Evolutionary conservation across 495 filamentous ascomycete genomes (phyloP).

Genomic region (Aspergillus baeticus): DNA sequence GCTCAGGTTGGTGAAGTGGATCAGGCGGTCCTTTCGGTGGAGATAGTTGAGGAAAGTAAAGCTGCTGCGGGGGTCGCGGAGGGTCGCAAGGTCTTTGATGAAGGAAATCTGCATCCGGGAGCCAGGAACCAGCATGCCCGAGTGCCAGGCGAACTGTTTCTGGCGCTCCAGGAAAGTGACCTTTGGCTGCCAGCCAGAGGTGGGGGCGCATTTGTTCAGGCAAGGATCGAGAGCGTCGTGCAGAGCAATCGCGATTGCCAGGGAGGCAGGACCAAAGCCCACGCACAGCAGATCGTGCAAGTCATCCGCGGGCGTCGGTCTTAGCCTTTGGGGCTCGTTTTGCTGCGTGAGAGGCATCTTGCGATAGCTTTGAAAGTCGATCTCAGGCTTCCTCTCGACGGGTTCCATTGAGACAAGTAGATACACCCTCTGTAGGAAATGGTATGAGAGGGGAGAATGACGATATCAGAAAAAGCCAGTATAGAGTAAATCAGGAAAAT

Average conservation of each 20-base stretch:
- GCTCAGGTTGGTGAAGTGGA: constrained; percentile 84
- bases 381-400: constrained; percentile 22
- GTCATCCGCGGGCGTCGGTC: constrained; percentile 45
- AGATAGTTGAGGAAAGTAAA: constrained; percentile 98
- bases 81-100: constrained; percentile 90
- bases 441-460: neutral
- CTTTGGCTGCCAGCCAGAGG: constrained; percentile 51
- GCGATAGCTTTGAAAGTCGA: constrained; percentile 22
- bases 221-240: constrained; percentile 62
- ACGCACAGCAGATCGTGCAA: constrained; percentile 84
- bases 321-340: constrained; percentile 21
- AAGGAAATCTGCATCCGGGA: constrained; percentile 98
- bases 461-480: constrained; percentile 3
- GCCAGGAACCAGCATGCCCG: constrained; percentile 90
- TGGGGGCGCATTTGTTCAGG: constrained; percentile 25
- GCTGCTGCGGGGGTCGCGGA: constrained; percentile 81
- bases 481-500: neutral
- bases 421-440: neutral
- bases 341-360: constrained; percentile 23
- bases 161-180: constrained; percentile 87
- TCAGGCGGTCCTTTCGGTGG: constrained; percentile 70
- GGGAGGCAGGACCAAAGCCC: constrained; percentile 89
- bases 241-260: constrained; percentile 88
- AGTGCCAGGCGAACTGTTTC: constrained; percentile 82
- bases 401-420: constrained; percentile 20